Percentiles rank a stretch among this genome's conserved stretches.
Conservation (phyloP, 768 basidiomycete genomes). For the Tulasnella calospora region DNA sequence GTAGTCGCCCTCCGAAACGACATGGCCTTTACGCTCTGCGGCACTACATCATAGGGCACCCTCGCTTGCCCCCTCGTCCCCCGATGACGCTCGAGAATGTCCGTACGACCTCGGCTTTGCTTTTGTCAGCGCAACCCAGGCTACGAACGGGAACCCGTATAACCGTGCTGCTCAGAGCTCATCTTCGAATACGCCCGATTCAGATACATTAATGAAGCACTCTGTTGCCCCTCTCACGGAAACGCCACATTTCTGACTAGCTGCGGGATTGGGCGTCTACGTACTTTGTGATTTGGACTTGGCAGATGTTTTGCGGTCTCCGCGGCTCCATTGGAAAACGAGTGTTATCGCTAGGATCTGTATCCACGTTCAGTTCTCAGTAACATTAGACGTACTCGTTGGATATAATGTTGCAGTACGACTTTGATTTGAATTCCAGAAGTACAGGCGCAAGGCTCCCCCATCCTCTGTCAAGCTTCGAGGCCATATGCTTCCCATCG, state of each 20-base stretch:
- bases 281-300: background rate
- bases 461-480: background rate
- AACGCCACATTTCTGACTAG: background rate
- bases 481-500: background rate
- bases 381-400: too few species aligned
- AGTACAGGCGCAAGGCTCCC: too few species aligned
- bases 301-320: background rate
- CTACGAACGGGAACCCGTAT: background rate
- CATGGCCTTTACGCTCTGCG: background rate
- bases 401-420: too few species aligned
- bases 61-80: background rate
- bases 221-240: background rate
- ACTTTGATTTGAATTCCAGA: too few species aligned
- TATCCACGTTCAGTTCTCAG: background rate
- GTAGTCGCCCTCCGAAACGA: background rate
- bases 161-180: background rate
- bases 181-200: background rate
- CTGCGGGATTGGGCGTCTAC: slow-evolving; percentile 1
- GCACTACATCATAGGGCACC: background rate
- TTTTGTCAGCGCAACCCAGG: background rate
- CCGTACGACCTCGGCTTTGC: background rate
- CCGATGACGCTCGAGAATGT: background rate
- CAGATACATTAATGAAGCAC: background rate
- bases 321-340: background rate
- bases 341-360: background rate